Evolutionary conservation across 805 yeast genomes (phyloP).

Genomic region (Saccharomycopsis fibuligera): DNA sequence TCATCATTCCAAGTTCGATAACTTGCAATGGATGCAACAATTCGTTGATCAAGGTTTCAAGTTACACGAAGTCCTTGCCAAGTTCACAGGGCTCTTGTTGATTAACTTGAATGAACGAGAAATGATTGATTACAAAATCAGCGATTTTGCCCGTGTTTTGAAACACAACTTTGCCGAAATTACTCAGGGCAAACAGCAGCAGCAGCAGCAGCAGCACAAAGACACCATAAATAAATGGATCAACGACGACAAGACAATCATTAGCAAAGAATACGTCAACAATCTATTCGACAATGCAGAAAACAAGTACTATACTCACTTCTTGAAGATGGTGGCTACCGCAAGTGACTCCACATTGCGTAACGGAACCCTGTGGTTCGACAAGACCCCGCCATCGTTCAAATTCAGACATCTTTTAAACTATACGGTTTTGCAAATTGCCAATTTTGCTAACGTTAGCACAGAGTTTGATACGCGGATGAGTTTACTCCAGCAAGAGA

Average conservation of each 20-base stretch:
- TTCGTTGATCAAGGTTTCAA: constrained; percentile 57
- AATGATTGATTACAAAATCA: constrained; percentile 42
- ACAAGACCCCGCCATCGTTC: not conserved
- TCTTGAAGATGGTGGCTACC: not conserved
- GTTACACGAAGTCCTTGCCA: constrained; percentile 35
- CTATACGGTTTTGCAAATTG: not conserved
- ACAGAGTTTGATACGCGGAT: not conserved
- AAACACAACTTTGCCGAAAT: not conserved
- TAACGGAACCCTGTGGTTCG: no score
- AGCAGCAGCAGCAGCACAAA: no score
- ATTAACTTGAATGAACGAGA: constrained; percentile 53
- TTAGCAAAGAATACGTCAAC: not conserved
- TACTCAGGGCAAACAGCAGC: not conserved
- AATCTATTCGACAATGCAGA: not conserved
- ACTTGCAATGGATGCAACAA: constrained; percentile 59
- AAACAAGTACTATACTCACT: not conserved
- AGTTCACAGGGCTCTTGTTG: constrained; percentile 50
- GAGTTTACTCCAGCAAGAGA: constrained; percentile 38
- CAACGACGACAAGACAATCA: not conserved
- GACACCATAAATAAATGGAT: not conserved
- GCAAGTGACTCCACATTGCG: not conserved
- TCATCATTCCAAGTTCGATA: constrained; percentile 70
- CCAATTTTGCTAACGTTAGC: not conserved
- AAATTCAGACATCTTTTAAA: not conserved
- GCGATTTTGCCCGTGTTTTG: constrained; percentile 19